phyloP scores from a whole-genome alignment of 2,329 filamentous ascomycete genomes.

The Domatiomyces globalis region DNA sequence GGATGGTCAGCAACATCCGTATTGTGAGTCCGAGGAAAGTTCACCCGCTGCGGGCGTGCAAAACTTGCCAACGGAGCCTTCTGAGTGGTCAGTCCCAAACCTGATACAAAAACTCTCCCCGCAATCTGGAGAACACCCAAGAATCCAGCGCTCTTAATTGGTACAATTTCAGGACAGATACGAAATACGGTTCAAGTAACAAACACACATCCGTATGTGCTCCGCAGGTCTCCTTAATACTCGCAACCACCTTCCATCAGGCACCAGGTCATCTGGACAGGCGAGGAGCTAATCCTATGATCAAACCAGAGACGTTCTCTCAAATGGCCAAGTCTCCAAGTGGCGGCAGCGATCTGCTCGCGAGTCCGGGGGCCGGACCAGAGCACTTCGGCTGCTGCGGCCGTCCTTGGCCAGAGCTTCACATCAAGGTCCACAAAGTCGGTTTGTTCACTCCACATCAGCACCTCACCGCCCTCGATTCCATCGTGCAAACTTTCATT shows the following conservation, averaged over 20 bases:
- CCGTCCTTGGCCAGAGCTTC: conserved; percentile 41
- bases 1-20: too few relatives aligned
- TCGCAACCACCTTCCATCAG: conserved; percentile 35
- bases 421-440: conserved; percentile 60
- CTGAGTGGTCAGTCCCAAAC: too few relatives aligned
- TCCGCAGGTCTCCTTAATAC: not conserved
- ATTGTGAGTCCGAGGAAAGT: too few relatives aligned
- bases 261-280: conserved; percentile 61
- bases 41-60: too few relatives aligned
- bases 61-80: too few relatives aligned
- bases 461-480: conserved; percentile 68
- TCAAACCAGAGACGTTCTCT: conserved; percentile 56
- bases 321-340: conserved; percentile 57
- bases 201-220: too few relatives aligned
- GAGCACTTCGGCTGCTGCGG: conserved; percentile 40
- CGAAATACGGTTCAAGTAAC: not conserved
- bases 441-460: conserved; percentile 62
- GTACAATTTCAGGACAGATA: too few relatives aligned
- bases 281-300: conserved; percentile 49
- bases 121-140: too few relatives aligned
- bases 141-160: too few relatives aligned
- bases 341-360: conserved; percentile 39
- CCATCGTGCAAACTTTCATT: conserved; percentile 47
- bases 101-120: too few relatives aligned
- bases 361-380: conserved; percentile 42